These are phyloP conservation scores for Colletotrichum horii DNA, from an alignment of 2,329 filamentous ascomycete genomes.

Conservation along the genomic window DNA sequence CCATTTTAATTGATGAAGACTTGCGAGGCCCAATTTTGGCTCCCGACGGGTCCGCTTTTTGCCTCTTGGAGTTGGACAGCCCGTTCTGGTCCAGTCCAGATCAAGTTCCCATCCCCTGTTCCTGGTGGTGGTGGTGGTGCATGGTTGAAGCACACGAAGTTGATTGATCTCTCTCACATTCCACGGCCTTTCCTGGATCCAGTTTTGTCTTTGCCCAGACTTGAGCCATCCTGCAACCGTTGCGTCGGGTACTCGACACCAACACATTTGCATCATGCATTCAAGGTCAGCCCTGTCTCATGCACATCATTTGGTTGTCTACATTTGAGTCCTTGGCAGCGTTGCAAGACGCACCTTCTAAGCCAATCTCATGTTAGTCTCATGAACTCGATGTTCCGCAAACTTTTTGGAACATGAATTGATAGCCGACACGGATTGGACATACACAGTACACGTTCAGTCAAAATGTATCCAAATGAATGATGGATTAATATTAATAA, in stretches of 20 bases:
- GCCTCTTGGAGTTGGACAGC: neutral
- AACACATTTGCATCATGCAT: neutral
- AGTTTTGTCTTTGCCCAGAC: neutral
- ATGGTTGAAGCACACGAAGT: neutral
- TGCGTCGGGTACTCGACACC: neutral
- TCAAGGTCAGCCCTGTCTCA: neutral
- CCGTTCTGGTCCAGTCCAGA: neutral
- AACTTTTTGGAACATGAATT: neutral
- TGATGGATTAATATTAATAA: neutral
- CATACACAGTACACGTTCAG: neutral
- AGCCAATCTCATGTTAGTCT: neutral
- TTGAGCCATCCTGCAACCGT: neutral
- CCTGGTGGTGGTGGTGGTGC: neutral
- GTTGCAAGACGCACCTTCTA: neutral
- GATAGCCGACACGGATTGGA: too few relatives aligned
- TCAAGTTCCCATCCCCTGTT: neutral
- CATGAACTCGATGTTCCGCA: neutral
- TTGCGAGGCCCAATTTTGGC: neutral
- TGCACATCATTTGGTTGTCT: neutral
- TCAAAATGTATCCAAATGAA: neutral
- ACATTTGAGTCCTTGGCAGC: neutral
- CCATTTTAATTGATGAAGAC: constrained; percentile 12
- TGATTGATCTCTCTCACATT: neutral
- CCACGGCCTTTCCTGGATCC: neutral
- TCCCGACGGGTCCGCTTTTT: constrained; percentile 12